Evolutionary conservation across 257 asterid species (phyloP), one percentile per base, ranked within the genome.

Genomic region (Jacaranda copaia): DNA sequence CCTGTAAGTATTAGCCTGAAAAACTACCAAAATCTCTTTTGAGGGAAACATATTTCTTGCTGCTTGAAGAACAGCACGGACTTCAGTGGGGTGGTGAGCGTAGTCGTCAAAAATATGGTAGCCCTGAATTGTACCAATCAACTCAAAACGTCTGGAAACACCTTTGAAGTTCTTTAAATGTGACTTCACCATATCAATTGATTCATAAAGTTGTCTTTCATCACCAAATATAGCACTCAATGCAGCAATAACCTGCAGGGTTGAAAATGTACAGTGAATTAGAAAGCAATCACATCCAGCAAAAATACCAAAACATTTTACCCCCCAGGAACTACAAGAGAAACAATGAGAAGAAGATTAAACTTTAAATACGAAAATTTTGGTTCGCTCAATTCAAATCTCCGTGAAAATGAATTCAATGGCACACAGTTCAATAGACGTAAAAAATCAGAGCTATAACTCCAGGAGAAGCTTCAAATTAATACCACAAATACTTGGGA

Each of bases 1-100:
- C 85, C 89, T 83, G 82, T 80, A 82, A 39, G 87, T 80, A 65
- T 80, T 84, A 68, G 89, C 85, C 76, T 85, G 87, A 72, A 83
- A 83, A 74, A 85, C 78, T 32, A 75, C 84, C 78, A 83, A 52
- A 71, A 83, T 72, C 57, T 81, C 75, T 55, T 83, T 72, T 7
- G n/a, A 62, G 48, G 89, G 87, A 43, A 82, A 80, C 68, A 71
- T 82, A 55, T 71, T 83, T 57, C 79, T 72, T 70, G 85, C 80
- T 53, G 89, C 83, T 80, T 82, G 83, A 77, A 82, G 60, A 77
- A 78, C 68, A 8, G 78, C 81, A n/a, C 15, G 72, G 66, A 85
- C 74, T 62, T 82, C 85, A 12, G 75, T 65, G 20, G 89, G 89
- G 80, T 85, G 87, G 43, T 82, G 87, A 77, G 87, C 89, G 62